A percentile compares a stretch with the other conserved stretches of the same genome.
Evolutionary conservation across 306 rosid genomes (phyloP).

Genomic region (Castanea mollissima): DNA sequence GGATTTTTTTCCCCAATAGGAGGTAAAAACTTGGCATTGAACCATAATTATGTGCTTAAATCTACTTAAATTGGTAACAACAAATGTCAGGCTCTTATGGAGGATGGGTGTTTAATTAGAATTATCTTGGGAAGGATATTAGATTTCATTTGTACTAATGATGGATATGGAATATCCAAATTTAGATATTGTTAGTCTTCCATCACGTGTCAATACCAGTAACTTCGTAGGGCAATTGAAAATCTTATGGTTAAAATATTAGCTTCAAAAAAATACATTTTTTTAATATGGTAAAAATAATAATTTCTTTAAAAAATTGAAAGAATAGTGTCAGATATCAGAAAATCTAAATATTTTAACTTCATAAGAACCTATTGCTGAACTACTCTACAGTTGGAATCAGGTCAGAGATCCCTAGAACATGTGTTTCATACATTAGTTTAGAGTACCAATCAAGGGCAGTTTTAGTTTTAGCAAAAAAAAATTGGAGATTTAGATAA

Average conservation of each 20-base stretch:
- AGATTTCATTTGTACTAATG: too few species aligned
- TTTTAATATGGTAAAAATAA: too few species aligned
- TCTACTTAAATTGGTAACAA: background rate
- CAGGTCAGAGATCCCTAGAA: background rate
- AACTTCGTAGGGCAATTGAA: too few species aligned
- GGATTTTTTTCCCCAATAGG: too few species aligned
- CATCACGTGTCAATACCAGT: too few species aligned
- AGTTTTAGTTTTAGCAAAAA: background rate
- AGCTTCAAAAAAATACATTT: too few species aligned
- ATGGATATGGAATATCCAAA: too few species aligned
- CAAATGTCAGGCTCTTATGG: background rate
- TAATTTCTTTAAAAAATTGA: background rate
- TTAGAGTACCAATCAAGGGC: background rate
- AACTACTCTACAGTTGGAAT: background rate
- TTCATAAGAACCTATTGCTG: background rate
- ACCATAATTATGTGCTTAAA: background rate
- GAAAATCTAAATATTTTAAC: background rate
- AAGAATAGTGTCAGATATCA: background rate
- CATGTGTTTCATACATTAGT: background rate
- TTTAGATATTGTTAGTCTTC: too few species aligned
- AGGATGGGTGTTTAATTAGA: background rate
- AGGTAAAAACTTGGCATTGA: background rate
- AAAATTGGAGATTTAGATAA: background rate
- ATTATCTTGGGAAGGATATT: too few species aligned
- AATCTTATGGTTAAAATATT: too few species aligned